phyloP scores from a whole-genome alignment of 2,329 filamentous ascomycete species.

The Fusarium phyllophilum region DNA sequence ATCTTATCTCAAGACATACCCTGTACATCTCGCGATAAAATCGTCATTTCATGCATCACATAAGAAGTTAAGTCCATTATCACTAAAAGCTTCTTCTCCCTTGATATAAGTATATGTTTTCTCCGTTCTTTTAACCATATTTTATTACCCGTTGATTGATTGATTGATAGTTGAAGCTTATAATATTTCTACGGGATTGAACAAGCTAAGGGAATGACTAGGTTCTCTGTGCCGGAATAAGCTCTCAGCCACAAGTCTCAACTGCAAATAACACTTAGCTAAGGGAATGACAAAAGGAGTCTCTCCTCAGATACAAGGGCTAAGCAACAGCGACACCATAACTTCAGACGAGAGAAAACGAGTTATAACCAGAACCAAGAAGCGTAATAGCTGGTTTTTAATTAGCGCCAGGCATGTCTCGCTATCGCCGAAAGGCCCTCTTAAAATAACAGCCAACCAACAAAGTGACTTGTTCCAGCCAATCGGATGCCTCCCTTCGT shows the following conservation, averaged over 20 bases:
- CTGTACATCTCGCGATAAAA: neutral
- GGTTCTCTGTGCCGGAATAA: too few species aligned
- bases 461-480: neutral
- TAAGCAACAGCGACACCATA: too few species aligned
- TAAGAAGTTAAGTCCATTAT: fast-evolving
- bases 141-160: neutral
- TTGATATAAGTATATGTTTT: fast-evolving
- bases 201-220: too few species aligned
- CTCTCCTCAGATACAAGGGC: too few species aligned
- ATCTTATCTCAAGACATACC: neutral
- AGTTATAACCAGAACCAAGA: too few species aligned
- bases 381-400: too few species aligned
- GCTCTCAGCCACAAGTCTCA: too few species aligned
- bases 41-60: fast-evolving
- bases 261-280: too few species aligned
- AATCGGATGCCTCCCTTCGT: neutral
- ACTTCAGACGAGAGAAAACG: too few species aligned
- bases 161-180: neutral
- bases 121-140: fast-evolving
- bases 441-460: fast-evolving
- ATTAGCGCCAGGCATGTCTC: neutral
- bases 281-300: too few species aligned
- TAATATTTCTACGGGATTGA: neutral
- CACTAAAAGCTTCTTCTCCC: neutral
- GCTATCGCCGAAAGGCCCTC: neutral